Evolutionary conservation across 2,329 filamentous ascomycete species (phyloP).

Genomic region (Xylariaceae sp.): DNA sequence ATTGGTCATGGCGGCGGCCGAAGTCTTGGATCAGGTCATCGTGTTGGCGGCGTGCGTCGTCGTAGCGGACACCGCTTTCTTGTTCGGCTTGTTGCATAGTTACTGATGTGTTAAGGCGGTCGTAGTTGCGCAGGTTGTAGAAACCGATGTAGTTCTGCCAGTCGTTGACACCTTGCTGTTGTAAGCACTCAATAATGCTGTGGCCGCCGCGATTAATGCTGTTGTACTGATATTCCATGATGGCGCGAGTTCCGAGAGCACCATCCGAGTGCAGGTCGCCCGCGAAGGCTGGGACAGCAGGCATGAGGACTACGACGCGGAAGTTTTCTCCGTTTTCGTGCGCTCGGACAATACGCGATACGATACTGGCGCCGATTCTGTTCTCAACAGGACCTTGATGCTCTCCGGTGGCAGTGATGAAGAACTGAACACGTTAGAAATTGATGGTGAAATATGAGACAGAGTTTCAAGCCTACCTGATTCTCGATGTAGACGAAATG

Average conservation of each 20-base stretch:
- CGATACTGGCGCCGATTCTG: constrained; percentile 73
- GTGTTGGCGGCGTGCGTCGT: constrained; percentile 60
- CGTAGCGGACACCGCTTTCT: constrained; percentile 63
- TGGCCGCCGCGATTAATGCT: constrained; percentile 73
- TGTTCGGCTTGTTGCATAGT: constrained; percentile 59
- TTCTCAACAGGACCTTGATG: constrained; percentile 71
- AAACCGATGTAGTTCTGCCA: constrained; percentile 73
- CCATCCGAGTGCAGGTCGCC: constrained; percentile 72
- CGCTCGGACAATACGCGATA: constrained; percentile 71
- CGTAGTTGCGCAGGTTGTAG: constrained; percentile 81
- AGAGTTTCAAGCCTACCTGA: constrained; percentile 38
- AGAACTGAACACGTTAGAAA: constrained; percentile 53
- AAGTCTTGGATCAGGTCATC: constrained; percentile 52
- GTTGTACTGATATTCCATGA: constrained; percentile 85
- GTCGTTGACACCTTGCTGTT: constrained; percentile 60
- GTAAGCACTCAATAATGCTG: constrained; percentile 71
- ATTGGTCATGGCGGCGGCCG: constrained; percentile 35
- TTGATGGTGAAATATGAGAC: too few species aligned
- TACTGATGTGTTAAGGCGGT: constrained; percentile 69
- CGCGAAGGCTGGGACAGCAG: constrained; percentile 76
- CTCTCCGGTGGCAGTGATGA: constrained; percentile 75
- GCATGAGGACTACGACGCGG: constrained; percentile 74
- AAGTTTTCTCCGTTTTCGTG: constrained; percentile 62
- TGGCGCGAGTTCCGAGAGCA: constrained; percentile 72
- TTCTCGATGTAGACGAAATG: constrained; percentile 81